Conservation (phyloP, 208 protist species). For the Trypanosoma lewisi region DNA sequence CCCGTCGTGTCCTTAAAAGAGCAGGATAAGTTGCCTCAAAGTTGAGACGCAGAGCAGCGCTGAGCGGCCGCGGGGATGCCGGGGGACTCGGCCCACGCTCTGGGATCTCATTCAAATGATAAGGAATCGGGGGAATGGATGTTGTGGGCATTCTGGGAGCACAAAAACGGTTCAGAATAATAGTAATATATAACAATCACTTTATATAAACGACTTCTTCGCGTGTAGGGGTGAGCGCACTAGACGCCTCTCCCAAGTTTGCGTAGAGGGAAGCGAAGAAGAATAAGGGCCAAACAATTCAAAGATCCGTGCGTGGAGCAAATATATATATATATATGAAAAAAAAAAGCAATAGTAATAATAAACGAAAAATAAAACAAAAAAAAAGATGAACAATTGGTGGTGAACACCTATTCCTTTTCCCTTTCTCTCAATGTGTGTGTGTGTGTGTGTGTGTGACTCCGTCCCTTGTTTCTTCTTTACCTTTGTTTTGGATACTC, state of each 20-base stretch:
- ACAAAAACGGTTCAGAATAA: not conserved
- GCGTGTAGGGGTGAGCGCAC: too few relatives aligned
- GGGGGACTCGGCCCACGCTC: conserved; percentile 24
- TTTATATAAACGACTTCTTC: not conserved
- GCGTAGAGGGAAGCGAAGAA: too few relatives aligned
- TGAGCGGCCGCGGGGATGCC: conserved; percentile 22
- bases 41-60: not conserved
- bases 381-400: not conserved
- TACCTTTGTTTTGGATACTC: not conserved
- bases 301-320: too few relatives aligned
- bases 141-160: conserved; percentile 4
- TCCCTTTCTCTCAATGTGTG: not conserved
- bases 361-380: not conserved
- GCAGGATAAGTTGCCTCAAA: conserved; percentile 6
- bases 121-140: conserved; percentile 1
- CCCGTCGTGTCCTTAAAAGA: not conserved
- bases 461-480: not conserved
- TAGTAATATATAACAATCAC: not conserved
- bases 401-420: not conserved
- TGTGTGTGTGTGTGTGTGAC: not conserved
- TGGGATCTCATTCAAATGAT: not conserved
- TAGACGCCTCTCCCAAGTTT: too few relatives aligned
- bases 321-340: not conserved
- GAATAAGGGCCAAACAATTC: too few relatives aligned
- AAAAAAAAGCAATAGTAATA: not conserved